Evolutionary conservation across 345 rosid genomes (phyloP).

Genomic region (Boechera stricta): DNA sequence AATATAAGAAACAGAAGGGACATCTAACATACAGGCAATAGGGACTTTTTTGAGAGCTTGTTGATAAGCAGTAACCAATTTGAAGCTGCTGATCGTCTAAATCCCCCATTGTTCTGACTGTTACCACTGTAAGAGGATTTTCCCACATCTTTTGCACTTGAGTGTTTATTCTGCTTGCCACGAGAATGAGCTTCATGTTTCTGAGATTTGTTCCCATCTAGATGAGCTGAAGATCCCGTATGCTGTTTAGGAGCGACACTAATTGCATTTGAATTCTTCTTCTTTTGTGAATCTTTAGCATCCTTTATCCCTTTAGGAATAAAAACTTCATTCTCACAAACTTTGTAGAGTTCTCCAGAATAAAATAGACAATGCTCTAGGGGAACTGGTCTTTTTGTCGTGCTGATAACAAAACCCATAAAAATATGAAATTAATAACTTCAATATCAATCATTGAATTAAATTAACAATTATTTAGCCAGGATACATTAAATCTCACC

Average conservation of each 20-base stretch:
- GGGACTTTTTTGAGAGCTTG: slow-evolving; percentile 81
- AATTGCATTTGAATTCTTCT: slow-evolving; percentile 60
- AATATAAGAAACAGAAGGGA: slow-evolving; percentile 22
- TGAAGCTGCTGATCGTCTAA: slow-evolving; percentile 79
- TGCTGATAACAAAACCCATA: slow-evolving; percentile 56
- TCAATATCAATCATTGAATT: slow-evolving; percentile 11
- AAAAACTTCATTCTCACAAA: slow-evolving; percentile 77
- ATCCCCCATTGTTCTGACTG: slow-evolving; percentile 68
- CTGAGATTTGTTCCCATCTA: slow-evolving; percentile 64
- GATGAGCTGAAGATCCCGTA: slow-evolving; percentile 59
- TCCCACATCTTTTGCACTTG: slow-evolving; percentile 58
- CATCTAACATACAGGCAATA: slow-evolving; percentile 71
- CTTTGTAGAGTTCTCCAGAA: slow-evolving; percentile 83
- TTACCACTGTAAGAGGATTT: slow-evolving; percentile 57
- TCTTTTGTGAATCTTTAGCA: slow-evolving; percentile 79
- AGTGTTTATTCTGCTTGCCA: slow-evolving; percentile 77
- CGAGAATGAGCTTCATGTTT: slow-evolving; percentile 67
- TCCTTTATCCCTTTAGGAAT: slow-evolving; percentile 73
- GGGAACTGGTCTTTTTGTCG: slow-evolving; percentile 95
- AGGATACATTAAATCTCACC: slow-evolving; percentile 56
- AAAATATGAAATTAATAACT: not conserved
- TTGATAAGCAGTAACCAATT: slow-evolving; percentile 81
- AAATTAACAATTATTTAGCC: slow-evolving; percentile 21
- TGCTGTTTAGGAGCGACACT: slow-evolving; percentile 53
- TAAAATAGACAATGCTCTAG: slow-evolving; percentile 92